phyloP scores from a whole-genome alignment of 805 yeast species.

The Osmozyma mogii region DNA sequence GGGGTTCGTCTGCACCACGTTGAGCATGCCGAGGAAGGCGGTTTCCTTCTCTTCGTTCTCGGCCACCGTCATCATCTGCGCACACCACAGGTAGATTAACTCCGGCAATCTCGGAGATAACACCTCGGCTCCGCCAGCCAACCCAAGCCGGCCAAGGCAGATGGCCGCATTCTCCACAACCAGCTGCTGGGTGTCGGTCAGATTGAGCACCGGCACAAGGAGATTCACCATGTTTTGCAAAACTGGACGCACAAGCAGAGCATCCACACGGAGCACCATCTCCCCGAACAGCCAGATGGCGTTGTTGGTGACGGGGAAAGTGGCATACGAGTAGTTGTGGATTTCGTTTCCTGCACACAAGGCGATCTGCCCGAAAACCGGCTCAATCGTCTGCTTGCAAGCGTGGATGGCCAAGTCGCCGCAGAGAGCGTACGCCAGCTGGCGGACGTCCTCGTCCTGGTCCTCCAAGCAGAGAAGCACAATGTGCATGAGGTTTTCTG shows the following conservation, averaged over 20 bases:
- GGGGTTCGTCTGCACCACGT: constrained; percentile 59
- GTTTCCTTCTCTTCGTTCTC: constrained; percentile 87
- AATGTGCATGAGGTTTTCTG: constrained; percentile 46
- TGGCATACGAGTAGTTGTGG: constrained; percentile 39
- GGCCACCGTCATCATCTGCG: constrained; percentile 54
- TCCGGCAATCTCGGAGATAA: constrained; percentile 48
- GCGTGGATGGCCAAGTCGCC: constrained; percentile 80
- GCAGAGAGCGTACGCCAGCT: constrained; percentile 78
- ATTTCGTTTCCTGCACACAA: constrained; percentile 65
- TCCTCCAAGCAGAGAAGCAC: constrained; percentile 68
- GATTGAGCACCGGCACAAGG: constrained; percentile 52
- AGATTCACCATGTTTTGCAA: constrained; percentile 45
- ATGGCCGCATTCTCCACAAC: constrained; percentile 84
- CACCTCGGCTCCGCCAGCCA: constrained; percentile 47
- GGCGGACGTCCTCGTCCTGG: constrained; percentile 80
- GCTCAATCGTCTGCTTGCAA: constrained; percentile 37
- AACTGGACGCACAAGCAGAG: constrained; percentile 42
- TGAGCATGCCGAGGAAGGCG: constrained; percentile 78
- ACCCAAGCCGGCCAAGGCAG: constrained; percentile 80
- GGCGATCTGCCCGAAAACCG: constrained; percentile 45
- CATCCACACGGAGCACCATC: constrained; percentile 52
- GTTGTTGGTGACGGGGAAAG: constrained; percentile 69
- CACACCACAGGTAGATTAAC: constrained; percentile 63
- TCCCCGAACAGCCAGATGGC: constrained; percentile 95
- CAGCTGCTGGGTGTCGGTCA: constrained; percentile 47